These are phyloP conservation scores for Colletotrichum sp. DNA, from an alignment of 2,329 filamentous ascomycete species.

Conservation along the genomic window DNA sequence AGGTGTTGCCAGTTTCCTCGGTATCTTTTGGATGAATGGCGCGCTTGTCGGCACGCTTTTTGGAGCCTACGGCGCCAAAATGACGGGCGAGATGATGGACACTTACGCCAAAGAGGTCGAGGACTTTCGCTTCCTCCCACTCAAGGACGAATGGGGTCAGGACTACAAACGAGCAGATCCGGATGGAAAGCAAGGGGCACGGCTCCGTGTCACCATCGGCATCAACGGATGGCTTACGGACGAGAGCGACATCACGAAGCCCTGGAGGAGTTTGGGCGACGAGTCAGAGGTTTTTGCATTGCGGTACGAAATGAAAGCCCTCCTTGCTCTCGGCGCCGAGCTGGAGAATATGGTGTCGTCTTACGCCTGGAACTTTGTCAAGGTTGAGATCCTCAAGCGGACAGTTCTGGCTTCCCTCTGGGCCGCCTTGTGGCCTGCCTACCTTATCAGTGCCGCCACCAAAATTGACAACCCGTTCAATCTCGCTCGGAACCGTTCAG, in stretches of 20 bases:
- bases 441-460: constrained; percentile 68
- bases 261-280: constrained; percentile 77
- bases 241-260: constrained; percentile 76
- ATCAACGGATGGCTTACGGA: constrained; percentile 85
- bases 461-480: constrained; percentile 84
- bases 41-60: constrained; percentile 88
- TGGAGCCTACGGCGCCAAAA: constrained; percentile 84
- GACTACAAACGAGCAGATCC: constrained; percentile 27
- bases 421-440: constrained; percentile 73
- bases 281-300: constrained; percentile 84
- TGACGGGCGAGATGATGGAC: constrained; percentile 84
- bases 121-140: constrained; percentile 79
- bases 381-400: constrained; percentile 75
- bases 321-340: constrained; percentile 77
- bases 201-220: constrained; percentile 81
- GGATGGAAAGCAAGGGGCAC: constrained; percentile 41
- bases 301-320: constrained; percentile 79
- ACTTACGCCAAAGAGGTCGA: constrained; percentile 86
- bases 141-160: constrained; percentile 54
- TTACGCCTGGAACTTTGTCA: constrained; percentile 77
- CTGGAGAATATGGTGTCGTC: constrained; percentile 75
- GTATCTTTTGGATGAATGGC: constrained; percentile 84
- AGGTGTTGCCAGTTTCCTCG: constrained; percentile 84
- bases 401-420: constrained; percentile 73
- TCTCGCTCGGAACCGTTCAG: constrained; percentile 75